Evolutionary conservation across 768 basidiomycete species (phyloP).

Genomic region (Obba rivulosa): DNA sequence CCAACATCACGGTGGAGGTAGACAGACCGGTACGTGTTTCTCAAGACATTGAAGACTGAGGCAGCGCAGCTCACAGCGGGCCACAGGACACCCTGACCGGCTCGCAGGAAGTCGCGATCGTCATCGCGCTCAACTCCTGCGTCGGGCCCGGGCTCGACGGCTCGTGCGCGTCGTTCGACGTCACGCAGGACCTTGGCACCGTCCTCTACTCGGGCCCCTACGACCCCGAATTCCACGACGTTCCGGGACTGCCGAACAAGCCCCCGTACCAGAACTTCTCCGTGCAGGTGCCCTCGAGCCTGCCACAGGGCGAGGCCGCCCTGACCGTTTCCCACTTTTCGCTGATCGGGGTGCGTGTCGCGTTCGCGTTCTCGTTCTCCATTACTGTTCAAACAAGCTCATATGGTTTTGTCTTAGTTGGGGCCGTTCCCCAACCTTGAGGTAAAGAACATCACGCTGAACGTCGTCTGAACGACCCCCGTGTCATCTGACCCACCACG

Average conservation of each 20-base stretch:
- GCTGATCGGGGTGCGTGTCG: slow-evolving; percentile 16
- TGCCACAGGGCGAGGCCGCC: slow-evolving; percentile 10
- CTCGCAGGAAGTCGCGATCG: slow-evolving; percentile 29
- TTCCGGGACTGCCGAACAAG: background rate
- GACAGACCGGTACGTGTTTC: slow-evolving; percentile 25
- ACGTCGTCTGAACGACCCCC: slow-evolving; percentile 3
- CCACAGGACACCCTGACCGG: slow-evolving; percentile 24
- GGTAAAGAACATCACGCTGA: slow-evolving; percentile 14
- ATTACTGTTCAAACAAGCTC: background rate
- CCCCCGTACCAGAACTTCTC: slow-evolving; percentile 26
- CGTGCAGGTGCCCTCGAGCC: slow-evolving; percentile 15
- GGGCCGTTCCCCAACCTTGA: slow-evolving; percentile 11
- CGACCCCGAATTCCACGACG: slow-evolving; percentile 18
- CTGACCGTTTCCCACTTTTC: slow-evolving; percentile 18
- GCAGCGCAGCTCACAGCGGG: background rate
- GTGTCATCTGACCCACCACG: no score
- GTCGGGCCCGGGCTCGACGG: slow-evolving; percentile 1
- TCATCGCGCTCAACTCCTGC: slow-evolving; percentile 27
- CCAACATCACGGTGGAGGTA: slow-evolving; percentile 29
- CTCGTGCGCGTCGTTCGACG: slow-evolving; percentile 17
- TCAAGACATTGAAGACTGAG: background rate
- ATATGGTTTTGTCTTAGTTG: slow-evolving; percentile 7
- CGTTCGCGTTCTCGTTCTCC: background rate
- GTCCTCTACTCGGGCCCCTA: slow-evolving; percentile 27
- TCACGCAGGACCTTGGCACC: slow-evolving; percentile 20